phyloP scores from a whole-genome alignment of 1,284 basidiomycete species.

The Naganishia albida region DNA sequence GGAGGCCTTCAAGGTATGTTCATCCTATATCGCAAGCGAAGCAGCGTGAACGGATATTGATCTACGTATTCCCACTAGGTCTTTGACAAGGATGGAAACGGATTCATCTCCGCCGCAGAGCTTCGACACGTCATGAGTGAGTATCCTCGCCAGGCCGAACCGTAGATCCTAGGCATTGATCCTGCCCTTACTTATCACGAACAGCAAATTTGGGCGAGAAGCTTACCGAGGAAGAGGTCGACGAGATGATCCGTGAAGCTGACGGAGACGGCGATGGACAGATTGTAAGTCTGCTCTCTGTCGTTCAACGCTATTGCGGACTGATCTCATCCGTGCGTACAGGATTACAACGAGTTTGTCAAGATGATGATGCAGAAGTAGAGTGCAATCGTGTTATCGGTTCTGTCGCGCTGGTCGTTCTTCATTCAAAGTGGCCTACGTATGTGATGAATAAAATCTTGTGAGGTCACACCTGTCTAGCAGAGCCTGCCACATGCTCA shows the following conservation, averaged over 20 bases:
- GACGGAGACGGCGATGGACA: conserved; percentile 93
- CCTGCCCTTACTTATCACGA: background rate
- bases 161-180: no score
- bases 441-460: no score
- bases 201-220: conserved; percentile 75
- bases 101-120: conserved; percentile 65
- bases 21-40: no score
- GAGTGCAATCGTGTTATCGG: background rate
- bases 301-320: no score
- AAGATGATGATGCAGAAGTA: conserved; percentile 56
- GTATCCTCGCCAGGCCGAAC: conserved; percentile 42
- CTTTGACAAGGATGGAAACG: conserved; percentile 68
- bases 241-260: conserved; percentile 98
- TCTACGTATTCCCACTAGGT: conserved; percentile 46
- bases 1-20: conserved; percentile 60
- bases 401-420: background rate
- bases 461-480: no score
- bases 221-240: conserved; percentile 86
- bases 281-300: conserved; percentile 56
- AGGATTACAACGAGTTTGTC: conserved; percentile 59
- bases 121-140: conserved; percentile 90
- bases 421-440: background rate
- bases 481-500: no score
- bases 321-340: background rate
- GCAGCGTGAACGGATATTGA: no score